These are phyloP conservation scores for Myxozyma geophila DNA, from an alignment of 805 yeast species.

Conservation along the genomic window DNA sequence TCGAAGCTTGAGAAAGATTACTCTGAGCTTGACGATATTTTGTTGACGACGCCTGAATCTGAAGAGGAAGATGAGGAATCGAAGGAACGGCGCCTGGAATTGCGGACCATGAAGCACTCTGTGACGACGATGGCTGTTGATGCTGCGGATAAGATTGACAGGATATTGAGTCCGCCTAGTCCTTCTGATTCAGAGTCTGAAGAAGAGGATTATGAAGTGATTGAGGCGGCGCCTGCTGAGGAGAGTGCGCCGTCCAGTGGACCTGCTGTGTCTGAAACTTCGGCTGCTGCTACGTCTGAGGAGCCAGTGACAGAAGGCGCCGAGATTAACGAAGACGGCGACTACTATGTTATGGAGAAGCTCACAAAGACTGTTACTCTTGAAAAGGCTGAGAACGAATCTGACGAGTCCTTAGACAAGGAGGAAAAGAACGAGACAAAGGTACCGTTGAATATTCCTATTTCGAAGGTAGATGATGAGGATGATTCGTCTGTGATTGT, in stretches of 20 bases:
- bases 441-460: constrained; percentile 10
- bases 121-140: constrained; percentile 41
- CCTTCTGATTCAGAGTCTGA: constrained; percentile 27
- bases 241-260: not conserved
- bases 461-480: constrained; percentile 7
- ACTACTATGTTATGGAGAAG: constrained; percentile 16
- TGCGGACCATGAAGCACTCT: constrained; percentile 36
- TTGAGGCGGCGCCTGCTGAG: not conserved
- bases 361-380: constrained; percentile 8
- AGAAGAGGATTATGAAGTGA: constrained; percentile 22
- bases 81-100: constrained; percentile 21
- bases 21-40: constrained; percentile 39
- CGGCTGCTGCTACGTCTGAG: not conserved
- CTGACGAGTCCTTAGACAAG: constrained; percentile 17
- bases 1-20: constrained; percentile 37
- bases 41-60: constrained; percentile 22
- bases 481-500: constrained; percentile 28
- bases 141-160: constrained; percentile 39
- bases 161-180: constrained; percentile 31
- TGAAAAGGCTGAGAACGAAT: constrained; percentile 19
- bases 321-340: constrained; percentile 20
- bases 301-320: not conserved
- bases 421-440: constrained; percentile 22
- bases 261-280: not conserved
- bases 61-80: constrained; percentile 22